Base-by-base conservation (phyloP, 352 stramenopile genomes). In the Pythium aquatile region DNA sequence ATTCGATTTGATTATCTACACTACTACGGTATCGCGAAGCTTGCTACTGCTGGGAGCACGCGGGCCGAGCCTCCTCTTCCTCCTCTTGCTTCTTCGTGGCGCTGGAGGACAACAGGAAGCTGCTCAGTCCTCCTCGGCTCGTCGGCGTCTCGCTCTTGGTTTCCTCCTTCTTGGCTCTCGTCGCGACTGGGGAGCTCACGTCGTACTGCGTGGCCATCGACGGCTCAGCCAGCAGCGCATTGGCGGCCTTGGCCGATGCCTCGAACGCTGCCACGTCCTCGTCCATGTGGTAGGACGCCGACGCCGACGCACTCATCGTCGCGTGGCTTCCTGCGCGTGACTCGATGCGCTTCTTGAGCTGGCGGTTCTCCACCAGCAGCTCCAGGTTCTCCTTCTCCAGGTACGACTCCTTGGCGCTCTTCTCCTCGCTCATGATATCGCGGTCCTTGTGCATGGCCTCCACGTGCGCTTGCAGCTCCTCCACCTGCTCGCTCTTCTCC, bases 331-430 rank as follows among this genome's bases (percentile, higher is more conserved):
- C 17, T 4, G 26, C 58, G 3, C 65, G 63, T 20, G 47, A 47
- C 37, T 81, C 73, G 37, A 91, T 69, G 0, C 55, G 74, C 55
- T 85, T 85, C 55, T 85, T 85, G 14, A 88, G 68, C 52, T 79
- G 65, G 4, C 83, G 77, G 55, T 76, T 85, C 57, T 89, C 76
- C 24, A 89, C 76, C 7, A 85, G 73, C 39, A 89, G 71, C 55
- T 88, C 74, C 26, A 90, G 53, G 51, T 89, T 90, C 63, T 88
- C 79, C 51, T 89, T 85, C 61, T 88, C 81, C 24, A 91, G 67
- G 37, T 76, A 88, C 58, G 78, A 74, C 14, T 85, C 72, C 33
- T 80, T 81, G 5, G 66, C 47, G 55, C 53, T 70, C 16, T 59
- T 78, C 32, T 78, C 72, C 32, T 75, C 64, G 13, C 73, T 66